Conservation (phyloP, 345 rosid species). For the Syzygium aqueum region DNA sequence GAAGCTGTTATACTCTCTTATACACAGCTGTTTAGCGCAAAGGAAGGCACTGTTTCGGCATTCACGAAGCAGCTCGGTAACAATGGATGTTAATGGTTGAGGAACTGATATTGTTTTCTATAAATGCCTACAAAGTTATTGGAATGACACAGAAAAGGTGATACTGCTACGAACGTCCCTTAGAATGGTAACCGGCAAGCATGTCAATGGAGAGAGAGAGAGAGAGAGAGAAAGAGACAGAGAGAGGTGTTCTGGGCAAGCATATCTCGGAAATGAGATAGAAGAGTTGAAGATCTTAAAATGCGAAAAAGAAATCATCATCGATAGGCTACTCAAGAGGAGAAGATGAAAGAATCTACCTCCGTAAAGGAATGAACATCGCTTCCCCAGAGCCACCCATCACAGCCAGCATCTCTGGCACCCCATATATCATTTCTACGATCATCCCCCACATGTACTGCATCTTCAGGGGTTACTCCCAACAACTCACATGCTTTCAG, state of each 20-base stretch:
- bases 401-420: constrained; percentile 96
- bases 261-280: background rate
- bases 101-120: no score
- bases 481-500: constrained; percentile 84
- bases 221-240: background rate
- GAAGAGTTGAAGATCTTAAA: background rate
- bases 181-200: no score
- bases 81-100: background rate
- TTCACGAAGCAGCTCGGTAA: background rate
- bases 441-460: constrained; percentile 95
- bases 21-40: no score
- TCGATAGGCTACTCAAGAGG: background rate
- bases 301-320: background rate
- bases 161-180: no score
- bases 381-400: constrained; percentile 99
- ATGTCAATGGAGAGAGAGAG: background rate
- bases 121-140: no score
- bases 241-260: background rate
- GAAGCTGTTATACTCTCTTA: background rate
- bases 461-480: constrained; percentile 86
- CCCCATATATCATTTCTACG: constrained; percentile 99
- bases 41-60: no score
- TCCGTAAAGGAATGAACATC: constrained; percentile 84
- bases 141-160: no score
- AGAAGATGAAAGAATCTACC: constrained; percentile 20